phyloP scores from a whole-genome alignment of 768 basidiomycete species.

The Hydnomerulius pinastri region DNA sequence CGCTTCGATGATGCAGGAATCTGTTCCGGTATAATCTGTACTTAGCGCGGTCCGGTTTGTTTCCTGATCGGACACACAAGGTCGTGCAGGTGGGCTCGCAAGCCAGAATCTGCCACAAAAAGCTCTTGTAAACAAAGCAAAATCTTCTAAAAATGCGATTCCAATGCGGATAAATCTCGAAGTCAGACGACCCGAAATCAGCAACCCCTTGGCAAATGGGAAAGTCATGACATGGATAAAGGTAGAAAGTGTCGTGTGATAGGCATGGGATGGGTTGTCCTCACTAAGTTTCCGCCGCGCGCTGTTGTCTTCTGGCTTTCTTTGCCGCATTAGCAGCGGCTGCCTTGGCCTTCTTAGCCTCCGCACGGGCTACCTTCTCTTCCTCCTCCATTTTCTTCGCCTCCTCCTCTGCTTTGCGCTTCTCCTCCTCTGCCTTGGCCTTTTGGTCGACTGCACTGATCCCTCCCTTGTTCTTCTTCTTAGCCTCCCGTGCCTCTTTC shows the following conservation, averaged over 20 bases:
- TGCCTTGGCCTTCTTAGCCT: slow-evolving; percentile 82
- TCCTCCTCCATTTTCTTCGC: slow-evolving; percentile 79
- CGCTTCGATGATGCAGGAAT: slow-evolving; percentile 18
- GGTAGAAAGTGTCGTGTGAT: neutral
- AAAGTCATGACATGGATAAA: neutral
- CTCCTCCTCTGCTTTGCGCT: slow-evolving; percentile 69
- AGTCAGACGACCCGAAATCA: slow-evolving; percentile 11
- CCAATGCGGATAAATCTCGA: neutral
- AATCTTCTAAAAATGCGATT: slow-evolving; percentile 6
- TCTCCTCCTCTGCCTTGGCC: slow-evolving; percentile 54
- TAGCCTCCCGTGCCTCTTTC: slow-evolving; percentile 91
- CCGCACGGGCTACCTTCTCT: slow-evolving; percentile 72
- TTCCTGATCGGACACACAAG: slow-evolving; percentile 6
- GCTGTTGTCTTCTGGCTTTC: slow-evolving; percentile 74
- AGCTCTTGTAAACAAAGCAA: neutral
- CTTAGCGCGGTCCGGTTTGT: slow-evolving; percentile 4
- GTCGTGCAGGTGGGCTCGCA: neutral
- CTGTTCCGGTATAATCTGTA: neutral
- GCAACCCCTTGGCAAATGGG: neutral
- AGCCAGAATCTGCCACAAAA: slow-evolving; percentile 6
- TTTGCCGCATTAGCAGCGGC: slow-evolving; percentile 90
- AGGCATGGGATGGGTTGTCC: slow-evolving; percentile 5
- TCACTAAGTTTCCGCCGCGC: slow-evolving; percentile 36
- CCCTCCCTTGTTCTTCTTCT: slow-evolving; percentile 65
- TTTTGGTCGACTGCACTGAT: slow-evolving; percentile 47